Evolutionary conservation across 345 rosid genomes (phyloP).

Genomic region (Melaleuca alternifolia): DNA sequence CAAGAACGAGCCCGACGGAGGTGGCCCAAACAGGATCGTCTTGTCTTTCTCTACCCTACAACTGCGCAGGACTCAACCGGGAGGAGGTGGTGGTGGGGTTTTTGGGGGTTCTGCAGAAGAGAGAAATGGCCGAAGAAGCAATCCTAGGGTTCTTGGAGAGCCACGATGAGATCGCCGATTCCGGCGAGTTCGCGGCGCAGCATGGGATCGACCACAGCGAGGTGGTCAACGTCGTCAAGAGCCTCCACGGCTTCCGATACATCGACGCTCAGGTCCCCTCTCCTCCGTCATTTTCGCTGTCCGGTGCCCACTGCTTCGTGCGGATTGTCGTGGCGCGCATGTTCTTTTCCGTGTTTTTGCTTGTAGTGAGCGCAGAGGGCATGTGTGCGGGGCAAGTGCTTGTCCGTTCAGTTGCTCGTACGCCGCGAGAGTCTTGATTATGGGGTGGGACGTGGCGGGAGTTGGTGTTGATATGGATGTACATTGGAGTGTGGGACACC

Average conservation of each 20-base stretch:
- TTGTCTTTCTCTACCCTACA: neutral
- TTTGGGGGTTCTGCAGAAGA: neutral
- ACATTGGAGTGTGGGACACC: neutral
- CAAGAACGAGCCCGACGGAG: neutral
- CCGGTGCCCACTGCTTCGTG: neutral
- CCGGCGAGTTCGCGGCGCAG: constrained; percentile 53
- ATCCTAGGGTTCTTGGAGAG: constrained; percentile 42
- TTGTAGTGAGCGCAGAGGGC: neutral
- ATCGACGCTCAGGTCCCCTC: constrained; percentile 45
- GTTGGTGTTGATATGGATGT: neutral
- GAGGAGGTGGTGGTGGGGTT: neutral
- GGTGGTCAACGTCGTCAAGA: constrained; percentile 64
- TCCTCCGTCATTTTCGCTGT: neutral
- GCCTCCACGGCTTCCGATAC: constrained; percentile 74
- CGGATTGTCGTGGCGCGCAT: neutral
- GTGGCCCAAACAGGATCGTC: neutral
- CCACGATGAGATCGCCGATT: constrained; percentile 48
- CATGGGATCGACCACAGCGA: constrained; percentile 52
- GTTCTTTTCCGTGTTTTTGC: neutral
- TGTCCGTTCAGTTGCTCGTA: neutral
- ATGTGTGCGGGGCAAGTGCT: neutral
- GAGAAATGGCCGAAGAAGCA: constrained; percentile 43
- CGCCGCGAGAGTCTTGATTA: neutral
- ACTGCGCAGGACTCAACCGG: neutral
- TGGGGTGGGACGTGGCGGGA: neutral